phyloP scores from a whole-genome alignment of 108 stramenopile genomes.

The Cyclotella baltica region DNA sequence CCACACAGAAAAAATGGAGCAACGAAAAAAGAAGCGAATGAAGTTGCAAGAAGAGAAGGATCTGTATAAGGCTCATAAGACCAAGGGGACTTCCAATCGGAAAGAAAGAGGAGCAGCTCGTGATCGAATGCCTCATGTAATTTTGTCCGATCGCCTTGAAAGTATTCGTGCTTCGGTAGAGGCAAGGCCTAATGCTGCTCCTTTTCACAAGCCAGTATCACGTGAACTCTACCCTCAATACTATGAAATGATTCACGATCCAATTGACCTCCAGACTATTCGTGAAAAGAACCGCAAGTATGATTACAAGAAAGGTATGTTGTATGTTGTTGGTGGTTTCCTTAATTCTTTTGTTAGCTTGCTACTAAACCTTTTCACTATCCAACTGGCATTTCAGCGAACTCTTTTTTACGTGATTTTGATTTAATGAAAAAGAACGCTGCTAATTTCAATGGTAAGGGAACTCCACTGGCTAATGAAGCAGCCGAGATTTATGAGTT shows the following conservation, averaged over 20 bases:
- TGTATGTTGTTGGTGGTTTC: neutral
- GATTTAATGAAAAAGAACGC: conserved; percentile 88
- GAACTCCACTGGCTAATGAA: conserved; percentile 63
- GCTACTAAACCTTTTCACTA: neutral
- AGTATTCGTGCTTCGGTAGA: conserved; percentile 70
- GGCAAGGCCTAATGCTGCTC: conserved; percentile 61
- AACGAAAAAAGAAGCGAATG: conserved; percentile 73
- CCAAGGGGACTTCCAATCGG: conserved; percentile 80
- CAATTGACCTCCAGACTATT: conserved; percentile 83
- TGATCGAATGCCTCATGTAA: conserved; percentile 85
- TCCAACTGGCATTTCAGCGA: too few relatives aligned
- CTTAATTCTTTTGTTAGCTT: neutral
- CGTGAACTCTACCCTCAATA: conserved; percentile 62
- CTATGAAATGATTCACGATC: conserved; percentile 84
- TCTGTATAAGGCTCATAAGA: conserved; percentile 58
- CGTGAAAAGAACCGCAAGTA: conserved; percentile 84
- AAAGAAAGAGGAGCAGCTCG: conserved; percentile 85
- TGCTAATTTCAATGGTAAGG: conserved; percentile 82
- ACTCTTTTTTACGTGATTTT: conserved; percentile 78
- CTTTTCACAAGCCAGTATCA: conserved; percentile 80
- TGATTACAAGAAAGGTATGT: conserved; percentile 63
- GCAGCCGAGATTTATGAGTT: conserved; percentile 75
- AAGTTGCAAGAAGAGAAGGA: conserved; percentile 81
- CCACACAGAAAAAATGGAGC: conserved; percentile 54
- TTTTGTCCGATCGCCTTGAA: conserved; percentile 82